Evolutionary conservation across 768 basidiomycete species (phyloP).

Genomic region (Fomitopsis serialis): DNA sequence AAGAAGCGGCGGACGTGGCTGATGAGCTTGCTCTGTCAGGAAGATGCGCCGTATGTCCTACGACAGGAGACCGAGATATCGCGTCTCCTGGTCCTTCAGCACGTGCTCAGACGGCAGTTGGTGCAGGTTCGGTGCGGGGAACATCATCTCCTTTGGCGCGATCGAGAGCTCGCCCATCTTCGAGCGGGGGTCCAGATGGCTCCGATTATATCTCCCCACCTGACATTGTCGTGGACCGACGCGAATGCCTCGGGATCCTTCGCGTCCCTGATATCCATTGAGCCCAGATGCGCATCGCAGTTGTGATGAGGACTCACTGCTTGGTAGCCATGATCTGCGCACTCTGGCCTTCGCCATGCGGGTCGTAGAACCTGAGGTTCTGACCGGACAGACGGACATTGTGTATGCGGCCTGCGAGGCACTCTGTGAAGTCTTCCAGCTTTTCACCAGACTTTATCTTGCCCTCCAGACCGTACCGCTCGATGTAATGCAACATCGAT

Average conservation of each 20-base stretch:
- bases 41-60: conserved; percentile 87
- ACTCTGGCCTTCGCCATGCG: conserved; percentile 87
- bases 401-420: conserved; percentile 87
- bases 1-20: conserved; percentile 91
- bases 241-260: conserved; percentile 59
- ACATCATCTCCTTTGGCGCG: conserved; percentile 69
- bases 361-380: conserved; percentile 92
- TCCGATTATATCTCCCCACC: conserved; percentile 94
- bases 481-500: conserved; percentile 71
- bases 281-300: background rate
- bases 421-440: conserved; percentile 51
- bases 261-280: conserved; percentile 46
- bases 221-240: conserved; percentile 77
- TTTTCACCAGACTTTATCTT: conserved; percentile 63
- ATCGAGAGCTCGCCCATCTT: conserved; percentile 96
- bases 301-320: conserved; percentile 37
- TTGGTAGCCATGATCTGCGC: conserved; percentile 93
- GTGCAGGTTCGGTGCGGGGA: conserved; percentile 94
- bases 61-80: conserved; percentile 95
- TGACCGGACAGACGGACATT: conserved; percentile 78
- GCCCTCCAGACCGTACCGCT: conserved; percentile 67
- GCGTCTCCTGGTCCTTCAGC: conserved; percentile 94
- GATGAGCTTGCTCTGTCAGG: conserved; percentile 83
- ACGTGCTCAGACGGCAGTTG: conserved; percentile 92
- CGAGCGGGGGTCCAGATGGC: conserved; percentile 80